A percentile compares a stretch with the other conserved stretches of the same genome.
Conservation (phyloP, 78 protist species). For the Dictyostelium capitatum region DNA sequence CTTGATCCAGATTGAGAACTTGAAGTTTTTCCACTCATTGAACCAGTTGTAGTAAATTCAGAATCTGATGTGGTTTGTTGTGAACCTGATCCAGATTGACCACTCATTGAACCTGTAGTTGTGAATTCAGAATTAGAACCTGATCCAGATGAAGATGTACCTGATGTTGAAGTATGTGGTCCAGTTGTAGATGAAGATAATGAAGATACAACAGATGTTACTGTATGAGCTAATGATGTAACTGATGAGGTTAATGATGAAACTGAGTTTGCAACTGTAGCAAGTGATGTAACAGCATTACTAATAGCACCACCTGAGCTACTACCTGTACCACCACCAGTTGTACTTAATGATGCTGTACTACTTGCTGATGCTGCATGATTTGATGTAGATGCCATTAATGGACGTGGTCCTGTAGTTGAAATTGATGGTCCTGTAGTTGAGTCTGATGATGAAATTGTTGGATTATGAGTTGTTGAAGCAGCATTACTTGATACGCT, state of each 20-base stretch:
- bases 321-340: background rate
- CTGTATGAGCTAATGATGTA: too few species aligned
- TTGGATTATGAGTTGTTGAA: background rate
- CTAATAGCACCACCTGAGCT: conserved; percentile 7
- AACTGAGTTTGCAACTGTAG: too few species aligned
- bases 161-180: conserved; percentile 19
- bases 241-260: too few species aligned
- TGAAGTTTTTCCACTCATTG: conserved; percentile 33
- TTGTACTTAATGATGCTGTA: conserved; percentile 3
- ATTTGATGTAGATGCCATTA: background rate
- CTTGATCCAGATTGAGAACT: conserved; percentile 9
- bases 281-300: background rate
- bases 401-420: conserved; percentile 19
- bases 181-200: background rate
- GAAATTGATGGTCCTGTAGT: background rate
- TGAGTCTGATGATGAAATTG: background rate
- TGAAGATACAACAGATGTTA: too few species aligned
- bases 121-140: background rate
- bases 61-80: background rate
- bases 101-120: background rate
- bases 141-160: background rate
- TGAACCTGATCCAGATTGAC: conserved; percentile 6
- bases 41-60: background rate
- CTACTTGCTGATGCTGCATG: conserved; percentile 4
- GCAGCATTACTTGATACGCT: background rate